phyloP scores from a whole-genome alignment of 2,329 filamentous ascomycete genomes.

The Lasiodiplodia sp. region DNA sequence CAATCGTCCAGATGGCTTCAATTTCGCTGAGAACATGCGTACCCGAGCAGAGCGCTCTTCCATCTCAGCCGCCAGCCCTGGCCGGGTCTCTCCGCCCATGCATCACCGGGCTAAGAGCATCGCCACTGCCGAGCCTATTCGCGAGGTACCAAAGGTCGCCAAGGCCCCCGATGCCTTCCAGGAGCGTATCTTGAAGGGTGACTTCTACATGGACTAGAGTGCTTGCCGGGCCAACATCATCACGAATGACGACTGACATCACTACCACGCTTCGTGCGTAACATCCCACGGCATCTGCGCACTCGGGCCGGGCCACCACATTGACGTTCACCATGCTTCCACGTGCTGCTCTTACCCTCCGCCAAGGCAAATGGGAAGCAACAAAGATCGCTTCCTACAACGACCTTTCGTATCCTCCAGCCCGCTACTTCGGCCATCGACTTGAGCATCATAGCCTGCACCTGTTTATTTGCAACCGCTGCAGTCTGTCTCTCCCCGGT shows the following conservation, averaged over 20 bases:
- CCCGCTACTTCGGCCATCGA: neutral
- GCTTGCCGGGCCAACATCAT: no score
- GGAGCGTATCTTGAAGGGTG: constrained; percentile 95
- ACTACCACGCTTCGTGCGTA: neutral
- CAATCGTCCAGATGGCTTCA: constrained; percentile 83
- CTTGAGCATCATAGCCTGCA: constrained; percentile 6
- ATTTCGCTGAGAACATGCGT: constrained; percentile 96
- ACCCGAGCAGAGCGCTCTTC: constrained; percentile 83
- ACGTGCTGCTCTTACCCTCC: neutral
- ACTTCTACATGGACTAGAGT: constrained; percentile 92
- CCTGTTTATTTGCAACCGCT: neutral
- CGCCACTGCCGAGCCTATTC: constrained; percentile 63
- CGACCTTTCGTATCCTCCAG: constrained; percentile 14
- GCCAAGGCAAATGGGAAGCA: neutral
- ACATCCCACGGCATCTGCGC: neutral
- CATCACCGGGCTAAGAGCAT: constrained; percentile 77
- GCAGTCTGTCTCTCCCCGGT: neutral
- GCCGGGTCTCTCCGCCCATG: constrained; percentile 34
- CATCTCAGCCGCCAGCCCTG: constrained; percentile 58
- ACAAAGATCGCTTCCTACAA: constrained; percentile 17
- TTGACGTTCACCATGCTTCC: constrained; percentile 10
- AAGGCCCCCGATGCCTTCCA: constrained; percentile 84
- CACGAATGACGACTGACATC: neutral
- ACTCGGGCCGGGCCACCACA: neutral
- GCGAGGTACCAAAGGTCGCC: constrained; percentile 65